A percentile compares a stretch with the other conserved stretches of the same genome.
Conservation (phyloP, 345 rosid species). For the Eucalyptus erythrocorys region DNA sequence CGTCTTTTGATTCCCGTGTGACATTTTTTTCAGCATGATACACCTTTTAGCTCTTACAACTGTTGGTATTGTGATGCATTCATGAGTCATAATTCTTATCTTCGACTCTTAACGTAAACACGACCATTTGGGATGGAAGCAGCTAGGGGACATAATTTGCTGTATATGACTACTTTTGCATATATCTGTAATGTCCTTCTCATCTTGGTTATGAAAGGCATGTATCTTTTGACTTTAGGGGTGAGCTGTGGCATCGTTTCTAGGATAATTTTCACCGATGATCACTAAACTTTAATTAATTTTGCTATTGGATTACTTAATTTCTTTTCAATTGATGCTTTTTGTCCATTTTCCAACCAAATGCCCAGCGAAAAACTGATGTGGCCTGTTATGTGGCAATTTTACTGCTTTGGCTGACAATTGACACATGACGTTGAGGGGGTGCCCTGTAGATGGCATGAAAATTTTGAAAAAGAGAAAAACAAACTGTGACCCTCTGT, state of each 20-base stretch:
- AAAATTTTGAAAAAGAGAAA: not conserved
- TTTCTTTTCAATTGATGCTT: not conserved
- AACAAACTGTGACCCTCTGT: not conserved
- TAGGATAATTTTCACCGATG: not conserved
- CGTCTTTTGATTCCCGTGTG: not conserved
- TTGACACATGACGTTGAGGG: not conserved
- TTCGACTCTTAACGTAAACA: not conserved
- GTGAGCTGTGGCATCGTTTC: not conserved
- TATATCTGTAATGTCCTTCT: not conserved
- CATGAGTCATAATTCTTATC: not conserved
- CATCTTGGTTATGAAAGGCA: not conserved
- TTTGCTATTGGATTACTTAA: not conserved
- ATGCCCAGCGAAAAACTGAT: not conserved
- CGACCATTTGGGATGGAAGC: not conserved
- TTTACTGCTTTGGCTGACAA: not conserved
- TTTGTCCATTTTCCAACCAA: not conserved
- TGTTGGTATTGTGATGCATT: not conserved
- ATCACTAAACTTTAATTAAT: not conserved
- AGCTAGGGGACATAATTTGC: not conserved
- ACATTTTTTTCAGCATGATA: not conserved
- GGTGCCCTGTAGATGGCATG: not conserved
- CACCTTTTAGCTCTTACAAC: not conserved
- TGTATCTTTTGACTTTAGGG: not conserved
- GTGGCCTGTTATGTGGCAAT: not conserved
- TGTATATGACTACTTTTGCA: not conserved